These are phyloP conservation scores for Paracoccidioides brasiliensis DNA, from an alignment of 2,329 filamentous ascomycete genomes.

Conservation along the genomic window DNA sequence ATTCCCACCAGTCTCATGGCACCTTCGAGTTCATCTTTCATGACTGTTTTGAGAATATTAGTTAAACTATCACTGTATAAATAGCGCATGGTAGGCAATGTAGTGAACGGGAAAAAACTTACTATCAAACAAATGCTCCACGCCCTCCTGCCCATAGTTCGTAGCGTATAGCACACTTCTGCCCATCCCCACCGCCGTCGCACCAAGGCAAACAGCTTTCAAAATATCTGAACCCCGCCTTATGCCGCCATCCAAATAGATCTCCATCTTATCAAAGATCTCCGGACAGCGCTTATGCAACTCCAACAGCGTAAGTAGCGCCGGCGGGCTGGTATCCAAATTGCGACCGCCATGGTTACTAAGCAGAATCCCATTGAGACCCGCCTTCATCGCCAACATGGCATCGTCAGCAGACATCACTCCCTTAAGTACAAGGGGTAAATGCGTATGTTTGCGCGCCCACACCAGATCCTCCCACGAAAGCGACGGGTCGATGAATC, in stretches of 20 bases:
- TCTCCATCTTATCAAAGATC: conserved; percentile 37
- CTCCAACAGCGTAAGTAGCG: conserved; percentile 40
- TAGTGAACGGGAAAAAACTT: conserved; percentile 19
- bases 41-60: conserved; percentile 17
- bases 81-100: background rate
- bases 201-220: conserved; percentile 42
- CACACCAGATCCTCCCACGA: conserved; percentile 43
- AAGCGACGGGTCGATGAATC: conserved; percentile 40
- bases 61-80: background rate
- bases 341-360: conserved; percentile 48
- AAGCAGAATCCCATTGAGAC: conserved; percentile 42
- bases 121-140: conserved; percentile 44
- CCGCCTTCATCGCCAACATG: conserved; percentile 35
- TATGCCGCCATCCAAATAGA: conserved; percentile 43
- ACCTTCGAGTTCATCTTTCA: conserved; percentile 37
- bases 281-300: conserved; percentile 39
- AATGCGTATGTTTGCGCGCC: conserved; percentile 35
- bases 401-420: conserved; percentile 46
- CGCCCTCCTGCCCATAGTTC: conserved; percentile 42
- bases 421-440: conserved; percentile 46
- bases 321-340: conserved; percentile 39
- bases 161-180: conserved; percentile 41
- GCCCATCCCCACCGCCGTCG: conserved; percentile 42
- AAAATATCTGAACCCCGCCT: conserved; percentile 42
- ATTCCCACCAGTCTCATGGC: conserved; percentile 37